Percentiles rank a stretch among this genome's conserved stretches.
Conservation (phyloP, 305 asterid genomes). For the Petunia hybrid region DNA sequence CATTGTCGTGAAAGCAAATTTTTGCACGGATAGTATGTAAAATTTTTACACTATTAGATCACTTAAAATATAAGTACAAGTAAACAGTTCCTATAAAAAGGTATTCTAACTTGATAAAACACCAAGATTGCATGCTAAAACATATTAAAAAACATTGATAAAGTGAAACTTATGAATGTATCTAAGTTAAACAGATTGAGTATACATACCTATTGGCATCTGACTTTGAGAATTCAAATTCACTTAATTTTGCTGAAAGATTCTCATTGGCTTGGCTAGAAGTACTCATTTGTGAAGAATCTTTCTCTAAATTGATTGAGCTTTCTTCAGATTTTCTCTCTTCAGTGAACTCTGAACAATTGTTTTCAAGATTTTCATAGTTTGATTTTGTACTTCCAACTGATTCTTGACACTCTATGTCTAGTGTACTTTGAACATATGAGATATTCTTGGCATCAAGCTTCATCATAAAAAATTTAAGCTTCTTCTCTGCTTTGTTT, state of each 20-base stretch:
- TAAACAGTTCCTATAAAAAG: background rate
- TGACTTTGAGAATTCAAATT: slow-evolving; percentile 36
- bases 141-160: background rate
- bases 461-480: slow-evolving; percentile 63
- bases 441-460: slow-evolving; percentile 59
- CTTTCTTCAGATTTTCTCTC: slow-evolving; percentile 17
- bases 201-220: slow-evolving; percentile 50
- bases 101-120: background rate
- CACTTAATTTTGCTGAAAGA: slow-evolving; percentile 32
- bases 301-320: slow-evolving; percentile 30
- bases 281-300: background rate
- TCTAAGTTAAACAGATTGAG: background rate
- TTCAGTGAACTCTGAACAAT: background rate
- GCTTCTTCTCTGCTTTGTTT: slow-evolving; percentile 73
- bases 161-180: no score
- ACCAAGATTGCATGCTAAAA: background rate
- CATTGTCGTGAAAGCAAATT: no score
- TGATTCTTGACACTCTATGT: slow-evolving; percentile 37
- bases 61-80: background rate
- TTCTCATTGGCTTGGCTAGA: slow-evolving; percentile 3
- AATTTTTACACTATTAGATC: no score
- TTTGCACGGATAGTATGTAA: no score
- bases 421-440: slow-evolving; percentile 24
- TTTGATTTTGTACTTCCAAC: slow-evolving; percentile 31
- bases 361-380: slow-evolving; percentile 10